These are phyloP conservation scores for Polygonum maritimum DNA, from an alignment of 148 eudicot genomes.

Conservation along the genomic window DNA sequence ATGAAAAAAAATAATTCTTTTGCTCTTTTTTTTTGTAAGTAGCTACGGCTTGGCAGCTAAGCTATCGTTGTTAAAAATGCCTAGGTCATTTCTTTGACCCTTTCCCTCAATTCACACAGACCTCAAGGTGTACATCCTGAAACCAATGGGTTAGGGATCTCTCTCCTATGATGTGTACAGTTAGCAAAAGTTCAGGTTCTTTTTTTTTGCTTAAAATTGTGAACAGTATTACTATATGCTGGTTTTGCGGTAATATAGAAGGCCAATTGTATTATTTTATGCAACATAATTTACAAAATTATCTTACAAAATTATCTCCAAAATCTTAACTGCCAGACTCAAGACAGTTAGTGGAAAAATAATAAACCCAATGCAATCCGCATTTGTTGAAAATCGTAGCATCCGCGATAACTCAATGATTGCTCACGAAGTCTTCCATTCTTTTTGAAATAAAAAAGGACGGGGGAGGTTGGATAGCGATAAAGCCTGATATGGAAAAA, in stretches of 20 bases:
- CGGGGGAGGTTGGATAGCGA: too few relatives aligned
- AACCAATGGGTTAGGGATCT: slow-evolving; percentile 4
- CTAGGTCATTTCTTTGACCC: neutral
- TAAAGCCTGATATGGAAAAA: too few relatives aligned
- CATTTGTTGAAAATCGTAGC: too few relatives aligned
- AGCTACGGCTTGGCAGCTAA: neutral
- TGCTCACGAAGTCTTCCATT: too few relatives aligned
- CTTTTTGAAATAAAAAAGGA: too few relatives aligned
- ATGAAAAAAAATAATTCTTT: neutral
- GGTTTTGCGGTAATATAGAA: neutral
- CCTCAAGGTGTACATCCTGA: slow-evolving; percentile 9
- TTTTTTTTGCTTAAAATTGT: neutral
- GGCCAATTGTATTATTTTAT: neutral
- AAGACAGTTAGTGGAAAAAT: too few relatives aligned
- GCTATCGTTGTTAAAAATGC: neutral
- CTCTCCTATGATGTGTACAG: slow-evolving; percentile 3
- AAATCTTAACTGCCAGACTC: neutral
- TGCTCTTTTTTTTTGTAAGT: slow-evolving; percentile 1
- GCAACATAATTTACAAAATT: too few relatives aligned
- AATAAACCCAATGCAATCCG: too few relatives aligned
- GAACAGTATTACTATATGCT: neutral
- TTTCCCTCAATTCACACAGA: neutral
- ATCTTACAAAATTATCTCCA: too few relatives aligned
- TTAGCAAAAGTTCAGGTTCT: neutral
- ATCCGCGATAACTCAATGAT: too few relatives aligned